Evolutionary conservation across 805 yeast species (phyloP), one percentile per base, ranked within the genome.

Genomic region (Teunomyces pallodes): DNA sequence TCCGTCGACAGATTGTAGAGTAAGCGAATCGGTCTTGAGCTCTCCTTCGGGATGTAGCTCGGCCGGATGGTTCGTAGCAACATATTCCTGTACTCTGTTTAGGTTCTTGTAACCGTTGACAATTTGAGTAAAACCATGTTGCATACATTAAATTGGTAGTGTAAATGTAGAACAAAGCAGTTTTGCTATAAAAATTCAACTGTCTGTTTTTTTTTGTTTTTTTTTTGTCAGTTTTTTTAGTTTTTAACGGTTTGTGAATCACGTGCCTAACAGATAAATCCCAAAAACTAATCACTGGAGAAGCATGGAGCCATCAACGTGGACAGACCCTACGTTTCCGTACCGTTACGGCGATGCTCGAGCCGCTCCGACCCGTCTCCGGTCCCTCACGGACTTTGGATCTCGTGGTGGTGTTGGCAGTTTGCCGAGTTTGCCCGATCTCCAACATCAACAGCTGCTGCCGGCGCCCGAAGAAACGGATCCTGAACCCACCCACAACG

Each of bases 41-140:
- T 81, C 85, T 74, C 75, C 58, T 60, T 57, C 69, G 70, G 69
- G 66, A 61, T 65, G 67, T 20, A 83, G 88, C 83, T 84, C 87
- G 86, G 75, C 77, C 86, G 73, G 69, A 74, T 80, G 72, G 69
- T 69, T 69, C 79, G 84, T 73, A 76, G 96, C 97, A 82, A 92
- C 96, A 92, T 92, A 92, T 92, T 92, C 98, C 98, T 92, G 87
- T 80, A 90, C 97, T 83, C 92, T 91, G 86, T 95, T 96, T 79
- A 87, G 82, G 87, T 86, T 83, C 87, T 77, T 64, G 80, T 74
- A 94, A 83, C 95, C 83, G 62, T 78, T 92, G 82, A 84, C 86
- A 96, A 94, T 83, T 89, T 88, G 97, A 92, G 98, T 90, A 88
- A 88, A 91, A 91, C 98, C 98, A 91, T 92, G 96, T 90, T 84